These are phyloP conservation scores for Xerocomus minutiporus DNA, from an alignment of 1,284 basidiomycete species.

Conservation along the genomic window DNA sequence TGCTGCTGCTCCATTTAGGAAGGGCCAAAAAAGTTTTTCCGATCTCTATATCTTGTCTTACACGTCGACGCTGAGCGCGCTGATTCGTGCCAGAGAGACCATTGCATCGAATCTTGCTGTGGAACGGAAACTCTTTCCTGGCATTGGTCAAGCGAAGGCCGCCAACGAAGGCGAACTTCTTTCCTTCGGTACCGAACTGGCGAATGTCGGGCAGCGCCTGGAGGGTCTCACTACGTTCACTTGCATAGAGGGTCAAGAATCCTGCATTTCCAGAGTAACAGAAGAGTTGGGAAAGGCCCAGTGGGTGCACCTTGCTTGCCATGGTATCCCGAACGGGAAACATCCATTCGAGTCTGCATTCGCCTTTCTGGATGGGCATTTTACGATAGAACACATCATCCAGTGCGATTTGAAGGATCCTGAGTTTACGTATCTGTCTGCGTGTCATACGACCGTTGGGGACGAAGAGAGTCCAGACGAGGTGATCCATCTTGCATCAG, in stretches of 20 bases:
- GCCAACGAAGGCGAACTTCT: background rate
- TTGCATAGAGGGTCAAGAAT: background rate
- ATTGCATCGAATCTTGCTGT: background rate
- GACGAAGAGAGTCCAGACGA: no score
- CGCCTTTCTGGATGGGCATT: background rate
- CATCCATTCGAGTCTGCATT: background rate
- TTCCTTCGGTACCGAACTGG: background rate
- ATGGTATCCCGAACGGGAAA: background rate
- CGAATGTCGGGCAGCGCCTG: background rate
- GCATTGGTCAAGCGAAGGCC: constrained; percentile 7
- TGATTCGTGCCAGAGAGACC: constrained; percentile 15
- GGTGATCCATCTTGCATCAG: background rate
- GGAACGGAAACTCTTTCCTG: constrained; percentile 1
- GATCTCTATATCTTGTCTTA: constrained; percentile 25
- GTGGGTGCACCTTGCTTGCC: background rate
- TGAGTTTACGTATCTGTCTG: background rate
- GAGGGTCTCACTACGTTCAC: background rate
- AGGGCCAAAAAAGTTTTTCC: background rate
- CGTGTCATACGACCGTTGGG: background rate
- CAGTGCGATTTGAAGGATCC: background rate
- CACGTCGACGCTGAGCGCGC: constrained; percentile 25
- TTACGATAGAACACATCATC: background rate
- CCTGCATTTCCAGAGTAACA: background rate
- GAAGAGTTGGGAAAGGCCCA: background rate
- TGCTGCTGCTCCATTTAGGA: background rate